Percentiles rank a stretch among this genome's conserved stretches.
These are phyloP conservation scores for Syzygium grande DNA, from an alignment of 345 rosid species.

Conservation along the genomic window DNA sequence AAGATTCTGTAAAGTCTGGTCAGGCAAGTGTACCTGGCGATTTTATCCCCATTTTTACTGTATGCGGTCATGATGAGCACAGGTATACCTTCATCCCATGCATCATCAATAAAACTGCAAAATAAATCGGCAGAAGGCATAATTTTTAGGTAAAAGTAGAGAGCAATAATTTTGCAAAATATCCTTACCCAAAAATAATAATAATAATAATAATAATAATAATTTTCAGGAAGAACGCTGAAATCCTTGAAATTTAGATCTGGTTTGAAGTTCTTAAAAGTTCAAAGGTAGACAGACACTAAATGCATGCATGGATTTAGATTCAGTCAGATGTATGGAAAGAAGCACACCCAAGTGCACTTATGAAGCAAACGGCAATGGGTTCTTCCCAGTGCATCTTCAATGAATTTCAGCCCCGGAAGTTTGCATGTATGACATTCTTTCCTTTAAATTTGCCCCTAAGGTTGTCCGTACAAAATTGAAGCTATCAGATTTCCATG, in stretches of 20 bases:
- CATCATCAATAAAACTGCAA: slow-evolving; percentile 76
- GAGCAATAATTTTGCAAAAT: not conserved
- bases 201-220: too few species aligned
- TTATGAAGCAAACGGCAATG: not conserved
- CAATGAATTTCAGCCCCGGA: not conserved
- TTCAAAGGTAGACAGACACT: not conserved
- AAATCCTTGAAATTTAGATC: not conserved
- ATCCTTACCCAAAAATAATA: too few species aligned
- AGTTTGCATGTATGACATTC: not conserved
- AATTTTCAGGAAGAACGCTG: not conserved
- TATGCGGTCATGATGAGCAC: slow-evolving; percentile 55
- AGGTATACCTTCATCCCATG: slow-evolving; percentile 51
- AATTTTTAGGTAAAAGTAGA: not conserved
- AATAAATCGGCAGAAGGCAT: not conserved
- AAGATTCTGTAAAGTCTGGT: not conserved
- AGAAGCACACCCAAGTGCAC: not conserved
- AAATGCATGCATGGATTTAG: not conserved
- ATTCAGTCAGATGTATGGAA: not conserved
- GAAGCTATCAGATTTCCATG: not conserved
- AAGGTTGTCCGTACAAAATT: not conserved
- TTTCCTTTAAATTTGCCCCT: not conserved
- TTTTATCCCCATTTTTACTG: slow-evolving; percentile 64
- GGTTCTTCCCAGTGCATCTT: not conserved
- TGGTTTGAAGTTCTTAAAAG: not conserved
- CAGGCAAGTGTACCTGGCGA: slow-evolving; percentile 42